A percentile compares a stretch with the other conserved stretches of the same genome.
phyloP scores from a whole-genome alignment of 805 yeast genomes.

The Maudiozyma barnettii region DNA sequence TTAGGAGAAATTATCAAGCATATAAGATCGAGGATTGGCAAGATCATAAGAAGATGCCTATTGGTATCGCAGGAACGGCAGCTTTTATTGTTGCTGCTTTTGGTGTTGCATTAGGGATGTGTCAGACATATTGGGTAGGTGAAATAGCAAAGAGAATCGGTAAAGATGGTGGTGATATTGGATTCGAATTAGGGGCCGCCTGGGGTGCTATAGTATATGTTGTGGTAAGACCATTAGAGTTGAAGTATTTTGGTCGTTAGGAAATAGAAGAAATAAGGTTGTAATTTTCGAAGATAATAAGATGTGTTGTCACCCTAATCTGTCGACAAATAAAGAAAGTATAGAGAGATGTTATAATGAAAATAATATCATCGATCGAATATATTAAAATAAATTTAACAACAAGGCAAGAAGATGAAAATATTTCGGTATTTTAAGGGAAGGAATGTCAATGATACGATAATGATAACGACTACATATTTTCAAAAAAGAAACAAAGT shows the following conservation, averaged over 20 bases:
- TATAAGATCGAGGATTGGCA: constrained; percentile 56
- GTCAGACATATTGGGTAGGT: constrained; percentile 76
- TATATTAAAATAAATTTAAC: no score
- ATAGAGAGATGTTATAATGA: no score
- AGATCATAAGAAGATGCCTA: constrained; percentile 49
- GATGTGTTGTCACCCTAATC: no score
- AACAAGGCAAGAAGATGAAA: no score
- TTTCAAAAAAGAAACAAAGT: no score
- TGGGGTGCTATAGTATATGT: constrained; percentile 61
- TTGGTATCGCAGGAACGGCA: constrained; percentile 66
- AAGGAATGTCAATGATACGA: no score
- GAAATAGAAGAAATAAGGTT: neutral
- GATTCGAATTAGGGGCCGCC: constrained; percentile 66
- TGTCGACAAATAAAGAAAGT: no score
- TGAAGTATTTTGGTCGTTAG: constrained; percentile 47
- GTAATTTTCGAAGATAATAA: no score
- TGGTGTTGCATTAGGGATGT: constrained; percentile 81
- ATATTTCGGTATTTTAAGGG: no score
- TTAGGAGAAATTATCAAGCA: constrained; percentile 46
- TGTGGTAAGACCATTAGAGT: constrained; percentile 56
- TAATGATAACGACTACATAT: no score
- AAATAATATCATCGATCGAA: no score
- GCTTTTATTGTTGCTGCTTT: constrained; percentile 78
- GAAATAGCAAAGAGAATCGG: constrained; percentile 55
- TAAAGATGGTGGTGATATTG: constrained; percentile 48